Evolutionary conservation across 495 filamentous ascomycete species (phyloP).

Genomic region (Penicillium manginii): DNA sequence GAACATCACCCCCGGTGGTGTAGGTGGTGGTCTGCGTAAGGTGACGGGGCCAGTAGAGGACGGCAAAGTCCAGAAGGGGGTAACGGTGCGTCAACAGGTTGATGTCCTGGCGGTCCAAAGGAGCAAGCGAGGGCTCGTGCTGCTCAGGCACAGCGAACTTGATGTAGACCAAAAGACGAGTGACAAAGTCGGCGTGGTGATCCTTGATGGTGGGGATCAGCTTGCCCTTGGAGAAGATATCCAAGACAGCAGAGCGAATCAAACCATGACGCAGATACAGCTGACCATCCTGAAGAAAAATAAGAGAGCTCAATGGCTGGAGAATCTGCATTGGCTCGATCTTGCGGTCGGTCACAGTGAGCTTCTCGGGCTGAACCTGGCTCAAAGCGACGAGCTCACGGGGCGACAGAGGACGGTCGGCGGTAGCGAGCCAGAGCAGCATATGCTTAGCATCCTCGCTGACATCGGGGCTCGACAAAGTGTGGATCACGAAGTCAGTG

Average conservation of each 20-base stretch:
- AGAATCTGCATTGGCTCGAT: conserved; percentile 25
- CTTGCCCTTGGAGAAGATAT: conserved; percentile 35
- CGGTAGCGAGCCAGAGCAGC: conserved; percentile 38
- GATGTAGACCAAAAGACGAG: conserved; percentile 36
- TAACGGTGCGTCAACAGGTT: conserved; percentile 22
- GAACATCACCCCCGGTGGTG: conserved; percentile 28
- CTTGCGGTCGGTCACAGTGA: conserved; percentile 27
- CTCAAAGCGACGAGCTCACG: conserved; percentile 33
- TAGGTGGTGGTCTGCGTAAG: conserved; percentile 30
- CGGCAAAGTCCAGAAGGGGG: conserved; percentile 40
- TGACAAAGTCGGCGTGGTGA: conserved; percentile 35
- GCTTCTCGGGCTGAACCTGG: conserved; percentile 35
- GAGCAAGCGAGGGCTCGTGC: conserved; percentile 33
- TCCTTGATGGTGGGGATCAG: conserved; percentile 33
- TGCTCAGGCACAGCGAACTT: conserved; percentile 31
- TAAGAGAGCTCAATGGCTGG: conserved; percentile 30
- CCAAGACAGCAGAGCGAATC: conserved; percentile 34
- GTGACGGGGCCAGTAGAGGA: conserved; percentile 43
- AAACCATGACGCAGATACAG: conserved; percentile 40
- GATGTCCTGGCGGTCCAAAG: conserved; percentile 28
- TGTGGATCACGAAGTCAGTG: conserved; percentile 34
- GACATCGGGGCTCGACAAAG: conserved; percentile 23
- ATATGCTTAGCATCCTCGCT: conserved; percentile 33
- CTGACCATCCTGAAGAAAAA: conserved; percentile 38
- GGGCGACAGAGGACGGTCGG: conserved; percentile 34